Evolutionary conservation across 768 basidiomycete genomes (phyloP).

Genomic region (Galerina marginata): DNA sequence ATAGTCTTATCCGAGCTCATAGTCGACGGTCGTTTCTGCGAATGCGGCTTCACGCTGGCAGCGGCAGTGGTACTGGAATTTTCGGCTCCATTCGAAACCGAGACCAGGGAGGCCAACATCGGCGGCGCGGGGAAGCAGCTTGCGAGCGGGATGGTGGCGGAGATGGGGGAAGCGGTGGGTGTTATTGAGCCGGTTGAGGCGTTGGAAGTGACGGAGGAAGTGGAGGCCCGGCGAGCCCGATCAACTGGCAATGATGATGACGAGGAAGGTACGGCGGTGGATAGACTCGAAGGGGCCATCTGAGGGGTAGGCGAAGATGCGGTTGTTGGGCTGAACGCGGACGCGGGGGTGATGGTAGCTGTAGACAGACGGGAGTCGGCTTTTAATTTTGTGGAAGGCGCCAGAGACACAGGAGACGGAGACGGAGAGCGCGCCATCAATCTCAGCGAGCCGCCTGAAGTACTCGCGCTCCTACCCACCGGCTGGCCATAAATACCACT

Average conservation of each 20-base stretch:
- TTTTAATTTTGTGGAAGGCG: no score
- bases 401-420: no score
- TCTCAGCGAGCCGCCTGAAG: neutral
- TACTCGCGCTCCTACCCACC: neutral
- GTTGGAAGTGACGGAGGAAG: conserved; percentile 6
- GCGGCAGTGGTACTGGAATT: neutral
- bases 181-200: neutral
- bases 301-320: no score
- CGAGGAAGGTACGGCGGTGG: no score
- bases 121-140: conserved; percentile 24
- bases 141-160: conserved; percentile 17
- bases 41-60: neutral
- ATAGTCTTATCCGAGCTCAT: conserved; percentile 3
- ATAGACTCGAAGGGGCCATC: no score
- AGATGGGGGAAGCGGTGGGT: conserved; percentile 1
- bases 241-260: neutral
- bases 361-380: no score
- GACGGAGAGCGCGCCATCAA: no score
- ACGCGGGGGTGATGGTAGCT: no score
- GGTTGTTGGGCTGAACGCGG: no score
- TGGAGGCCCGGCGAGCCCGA: conserved; percentile 1
- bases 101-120: conserved; percentile 12
- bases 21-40: neutral
- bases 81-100: neutral
- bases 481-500: neutral